Conservation (phyloP, 1,284 basidiomycete genomes). For the Porodaedalea pini region DNA sequence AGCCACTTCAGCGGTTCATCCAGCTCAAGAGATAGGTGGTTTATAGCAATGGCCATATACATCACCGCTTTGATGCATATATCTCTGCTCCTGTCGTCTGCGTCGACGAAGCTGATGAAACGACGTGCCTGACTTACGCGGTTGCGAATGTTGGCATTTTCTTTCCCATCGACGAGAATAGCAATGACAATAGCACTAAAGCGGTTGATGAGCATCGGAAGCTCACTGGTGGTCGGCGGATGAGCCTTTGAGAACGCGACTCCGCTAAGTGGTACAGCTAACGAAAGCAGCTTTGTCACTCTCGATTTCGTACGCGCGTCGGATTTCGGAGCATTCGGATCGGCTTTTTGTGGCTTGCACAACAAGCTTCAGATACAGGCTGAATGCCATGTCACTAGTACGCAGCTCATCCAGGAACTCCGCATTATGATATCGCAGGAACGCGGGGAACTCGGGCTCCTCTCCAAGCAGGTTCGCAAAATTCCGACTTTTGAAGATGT, state of each 20-base stretch:
- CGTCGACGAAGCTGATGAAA: conserved; percentile 67
- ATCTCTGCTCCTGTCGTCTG: conserved; percentile 67
- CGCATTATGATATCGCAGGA: conserved; percentile 65
- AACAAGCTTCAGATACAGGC: conserved; percentile 78
- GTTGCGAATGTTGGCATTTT: conserved; percentile 43
- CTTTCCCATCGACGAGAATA: conserved; percentile 64
- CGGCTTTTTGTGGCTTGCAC: conserved; percentile 49
- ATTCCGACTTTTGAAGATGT: conserved; percentile 78
- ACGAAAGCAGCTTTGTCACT: conserved; percentile 73
- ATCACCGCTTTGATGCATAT: conserved; percentile 77
- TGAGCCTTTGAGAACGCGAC: conserved; percentile 59
- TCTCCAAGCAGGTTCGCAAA: conserved; percentile 80
- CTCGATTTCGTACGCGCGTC: conserved; percentile 43
- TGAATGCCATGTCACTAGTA: conserved; percentile 69
- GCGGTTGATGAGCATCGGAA: conserved; percentile 86
- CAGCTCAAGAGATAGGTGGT: conserved; percentile 55
- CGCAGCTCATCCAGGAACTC: conserved; percentile 51
- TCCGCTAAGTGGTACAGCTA: conserved; percentile 72
- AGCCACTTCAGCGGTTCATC: conserved; percentile 65
- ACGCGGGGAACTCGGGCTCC: conserved; percentile 70
- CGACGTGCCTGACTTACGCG: conserved; percentile 59
- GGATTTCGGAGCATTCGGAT: conserved; percentile 29
- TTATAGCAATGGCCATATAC: conserved; percentile 68
- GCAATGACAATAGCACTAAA: conserved; percentile 77
- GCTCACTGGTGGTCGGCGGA: conserved; percentile 53